These are phyloP conservation scores for Alternaria sp. DNA, from an alignment of 2,329 filamentous ascomycete genomes.

Conservation along the genomic window DNA sequence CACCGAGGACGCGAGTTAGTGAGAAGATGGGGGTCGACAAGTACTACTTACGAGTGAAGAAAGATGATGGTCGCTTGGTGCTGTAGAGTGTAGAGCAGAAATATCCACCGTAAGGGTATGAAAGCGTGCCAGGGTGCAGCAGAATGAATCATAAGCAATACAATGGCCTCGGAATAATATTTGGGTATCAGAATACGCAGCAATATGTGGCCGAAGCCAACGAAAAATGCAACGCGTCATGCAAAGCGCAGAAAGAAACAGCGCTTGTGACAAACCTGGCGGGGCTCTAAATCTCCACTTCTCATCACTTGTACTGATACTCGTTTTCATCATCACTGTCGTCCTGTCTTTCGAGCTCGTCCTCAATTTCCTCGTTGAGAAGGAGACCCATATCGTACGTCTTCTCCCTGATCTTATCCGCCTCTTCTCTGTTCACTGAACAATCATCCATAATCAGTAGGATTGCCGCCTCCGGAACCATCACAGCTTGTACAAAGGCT, in stretches of 20 bases:
- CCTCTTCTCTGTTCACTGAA: conserved; percentile 53
- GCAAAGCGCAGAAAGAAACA: neutral
- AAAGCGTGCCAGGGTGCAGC: neutral
- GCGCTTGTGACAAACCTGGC: neutral
- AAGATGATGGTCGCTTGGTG: neutral
- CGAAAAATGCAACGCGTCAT: neutral
- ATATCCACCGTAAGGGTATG: too few species aligned
- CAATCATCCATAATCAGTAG: conserved; percentile 68
- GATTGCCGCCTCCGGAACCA: conserved; percentile 75
- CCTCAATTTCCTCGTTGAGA: conserved; percentile 71
- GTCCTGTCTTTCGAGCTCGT: conserved; percentile 51
- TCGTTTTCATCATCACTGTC: conserved; percentile 27
- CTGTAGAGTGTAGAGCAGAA: neutral
- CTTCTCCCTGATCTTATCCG: conserved; percentile 68
- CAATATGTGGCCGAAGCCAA: neutral
- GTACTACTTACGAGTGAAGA: neutral
- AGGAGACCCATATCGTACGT: conserved; percentile 74
- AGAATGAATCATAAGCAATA: neutral
- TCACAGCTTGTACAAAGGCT: conserved; percentile 55
- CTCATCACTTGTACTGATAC: conserved; percentile 14
- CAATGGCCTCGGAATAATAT: neutral
- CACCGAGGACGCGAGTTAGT: neutral
- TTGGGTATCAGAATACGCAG: neutral
- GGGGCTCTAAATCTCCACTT: too few species aligned
- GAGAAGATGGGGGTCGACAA: neutral